phyloP scores from a whole-genome alignment of 805 yeast genomes.

The Ogataea nitratoaversa region DNA sequence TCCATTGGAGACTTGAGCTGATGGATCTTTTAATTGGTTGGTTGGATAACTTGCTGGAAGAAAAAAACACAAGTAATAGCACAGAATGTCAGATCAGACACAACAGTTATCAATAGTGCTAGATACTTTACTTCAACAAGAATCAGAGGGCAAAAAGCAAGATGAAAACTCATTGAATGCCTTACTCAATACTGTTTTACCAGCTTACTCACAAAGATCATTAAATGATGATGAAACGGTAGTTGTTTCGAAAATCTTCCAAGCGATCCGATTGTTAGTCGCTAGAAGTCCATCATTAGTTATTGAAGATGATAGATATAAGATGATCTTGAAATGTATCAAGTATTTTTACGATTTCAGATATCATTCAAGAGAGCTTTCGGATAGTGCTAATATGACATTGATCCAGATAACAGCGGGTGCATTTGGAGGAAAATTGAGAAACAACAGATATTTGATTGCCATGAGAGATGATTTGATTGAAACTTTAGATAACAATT shows the following conservation, averaged over 20 bases:
- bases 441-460: constrained; percentile 20
- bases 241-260: constrained; percentile 26
- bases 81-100: constrained; percentile 20
- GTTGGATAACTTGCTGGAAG: no score
- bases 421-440: constrained; percentile 19
- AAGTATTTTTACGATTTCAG: constrained; percentile 26
- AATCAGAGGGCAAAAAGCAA: constrained; percentile 21
- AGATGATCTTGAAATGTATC: constrained; percentile 15
- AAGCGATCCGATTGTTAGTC: constrained; percentile 22
- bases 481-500: constrained; percentile 18
- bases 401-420: constrained; percentile 21
- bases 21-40: no score
- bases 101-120: constrained; percentile 24
- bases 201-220: constrained; percentile 18
- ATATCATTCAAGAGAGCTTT: constrained; percentile 18
- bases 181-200: constrained; percentile 25
- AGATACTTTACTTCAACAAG: constrained; percentile 25
- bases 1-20: no score
- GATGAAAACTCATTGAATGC: constrained; percentile 29
- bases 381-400: constrained; percentile 19
- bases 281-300: constrained; percentile 23
- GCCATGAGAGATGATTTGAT: constrained; percentile 19
- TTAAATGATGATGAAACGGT: constrained; percentile 13
- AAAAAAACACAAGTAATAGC: not conserved
- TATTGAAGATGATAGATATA: constrained; percentile 20